phyloP scores from a whole-genome alignment of 805 yeast genomes.

The Candida cerambycidarum region DNA sequence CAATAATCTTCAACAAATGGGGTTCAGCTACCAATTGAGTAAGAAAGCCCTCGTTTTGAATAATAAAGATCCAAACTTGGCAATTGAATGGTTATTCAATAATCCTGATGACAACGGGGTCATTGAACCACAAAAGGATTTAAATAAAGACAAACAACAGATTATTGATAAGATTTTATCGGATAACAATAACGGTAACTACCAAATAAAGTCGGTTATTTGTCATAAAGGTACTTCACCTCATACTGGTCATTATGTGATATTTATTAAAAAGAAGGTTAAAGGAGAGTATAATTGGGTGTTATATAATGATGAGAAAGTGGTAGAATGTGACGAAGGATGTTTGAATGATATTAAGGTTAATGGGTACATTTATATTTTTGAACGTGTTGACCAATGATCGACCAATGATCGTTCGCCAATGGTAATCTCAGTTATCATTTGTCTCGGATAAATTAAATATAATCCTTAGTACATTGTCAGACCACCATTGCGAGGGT shows the following conservation, averaged over 20 bases:
- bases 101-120: conserved; percentile 79
- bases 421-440: no score
- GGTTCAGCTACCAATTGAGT: conserved; percentile 66
- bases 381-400: conserved; percentile 14
- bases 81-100: conserved; percentile 88
- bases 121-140: conserved; percentile 36
- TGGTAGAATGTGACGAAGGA: conserved; percentile 53
- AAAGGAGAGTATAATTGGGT: conserved; percentile 58
- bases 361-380: conserved; percentile 51
- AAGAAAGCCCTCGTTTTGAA: conserved; percentile 66
- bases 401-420: no score
- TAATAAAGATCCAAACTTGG: conserved; percentile 62
- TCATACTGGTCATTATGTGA: conserved; percentile 92
- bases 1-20: conserved; percentile 65
- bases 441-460: no score
- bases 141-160: conserved; percentile 17
- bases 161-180: conserved; percentile 7
- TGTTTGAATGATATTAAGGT: conserved; percentile 43
- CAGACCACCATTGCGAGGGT: no score
- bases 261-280: conserved; percentile 52
- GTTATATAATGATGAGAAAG: conserved; percentile 86
- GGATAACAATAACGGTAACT: conserved; percentile 27
- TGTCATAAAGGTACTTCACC: conserved; percentile 90
- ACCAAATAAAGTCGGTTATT: conserved; percentile 60
- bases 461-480: no score